Evolutionary conservation across 2,329 filamentous ascomycete genomes (phyloP), one percentile per base, ranked within the genome.

Genomic region (Calonectria leucothoes): DNA sequence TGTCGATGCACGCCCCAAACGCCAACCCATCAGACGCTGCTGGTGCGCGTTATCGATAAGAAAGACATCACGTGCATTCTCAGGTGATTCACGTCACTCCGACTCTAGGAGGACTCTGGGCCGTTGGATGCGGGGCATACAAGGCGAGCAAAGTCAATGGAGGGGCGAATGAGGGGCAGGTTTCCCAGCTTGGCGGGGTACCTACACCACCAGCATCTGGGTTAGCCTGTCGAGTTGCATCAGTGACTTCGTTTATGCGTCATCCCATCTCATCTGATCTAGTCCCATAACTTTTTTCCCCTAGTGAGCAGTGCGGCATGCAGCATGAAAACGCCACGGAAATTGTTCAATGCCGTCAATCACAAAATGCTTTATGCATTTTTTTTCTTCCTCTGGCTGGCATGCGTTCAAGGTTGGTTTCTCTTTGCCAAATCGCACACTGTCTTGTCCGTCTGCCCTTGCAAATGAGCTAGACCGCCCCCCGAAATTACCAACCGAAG

Each of bases 101-200:
- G 23, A 23, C 10, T 45, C 23, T 39, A 25, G 25, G n/a, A 39
- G 33, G 12, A 12, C 42, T 64, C 27, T 57, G 48, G 29, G 35
- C 69, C 49, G 45, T 71, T 66, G 25, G 71, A 74, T 80, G 78
- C 77, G 78, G 78, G 78, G 77, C 78, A 77, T 66, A 27, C 35
- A 48, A 68, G 35, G 52, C 31, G 42, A 63, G 52, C 72, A 71
- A 72, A 74, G 72, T 57, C 59, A 73, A 77, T 75, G 66, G 78
- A 77, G 79, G 77, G 78, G 76, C 73, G 75, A 75, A 73, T 72
- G 77, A 78, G 79, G 79, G 79, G 79, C 76, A 80, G 35, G 27
- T 39, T 66, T 70, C 52, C 64, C 17, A 49, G 57, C 51, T 77
- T 80, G 76, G 78, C 75, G 78, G 78, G 78, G 78, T 77, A 77